Conservation (phyloP, 106 monocot genomes). For the Hemerocallis citrina region DNA sequence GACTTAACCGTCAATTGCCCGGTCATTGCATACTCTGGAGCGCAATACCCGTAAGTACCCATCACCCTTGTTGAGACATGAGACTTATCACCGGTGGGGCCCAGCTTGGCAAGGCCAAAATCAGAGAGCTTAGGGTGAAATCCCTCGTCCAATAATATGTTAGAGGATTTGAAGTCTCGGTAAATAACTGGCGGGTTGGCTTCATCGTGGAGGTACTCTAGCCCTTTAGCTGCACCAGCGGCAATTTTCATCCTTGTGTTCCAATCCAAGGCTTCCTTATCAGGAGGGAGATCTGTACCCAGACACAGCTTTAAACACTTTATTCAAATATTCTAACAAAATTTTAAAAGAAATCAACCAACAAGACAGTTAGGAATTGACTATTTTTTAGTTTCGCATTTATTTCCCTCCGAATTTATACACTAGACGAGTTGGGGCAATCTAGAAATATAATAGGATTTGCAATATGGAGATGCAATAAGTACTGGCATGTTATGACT, state of each 20-base stretch:
- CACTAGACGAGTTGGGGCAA: too few relatives aligned
- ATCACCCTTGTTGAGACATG: conserved; percentile 52
- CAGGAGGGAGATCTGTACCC: conserved; percentile 34
- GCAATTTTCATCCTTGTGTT: conserved; percentile 27
- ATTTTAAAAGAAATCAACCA: too few relatives aligned
- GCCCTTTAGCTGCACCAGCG: conserved; percentile 42
- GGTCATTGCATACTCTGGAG: conserved; percentile 26
- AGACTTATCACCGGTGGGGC: conserved; percentile 19
- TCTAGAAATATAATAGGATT: too few relatives aligned
- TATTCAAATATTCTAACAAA: background rate
- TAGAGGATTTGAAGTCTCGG: conserved; percentile 43
- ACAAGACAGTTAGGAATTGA: too few relatives aligned
- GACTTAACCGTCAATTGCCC: conserved; percentile 43
- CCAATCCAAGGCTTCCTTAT: conserved; percentile 37
- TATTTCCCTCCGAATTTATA: too few relatives aligned
- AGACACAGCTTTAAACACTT: background rate
- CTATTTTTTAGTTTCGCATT: too few relatives aligned
- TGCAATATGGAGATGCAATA: too few relatives aligned
- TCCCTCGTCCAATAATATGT: conserved; percentile 36
- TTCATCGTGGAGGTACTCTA: conserved; percentile 47
- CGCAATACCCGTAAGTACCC: conserved; percentile 62
- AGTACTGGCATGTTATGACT: too few relatives aligned
- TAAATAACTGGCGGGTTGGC: conserved; percentile 47
- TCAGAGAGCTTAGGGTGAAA: conserved; percentile 49
- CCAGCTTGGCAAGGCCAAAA: conserved; percentile 46